Evolutionary conservation across 2,329 filamentous ascomycete genomes (phyloP), one percentile per base, ranked within the genome.

Genomic region (Myriosclerotinia curreyana): DNA sequence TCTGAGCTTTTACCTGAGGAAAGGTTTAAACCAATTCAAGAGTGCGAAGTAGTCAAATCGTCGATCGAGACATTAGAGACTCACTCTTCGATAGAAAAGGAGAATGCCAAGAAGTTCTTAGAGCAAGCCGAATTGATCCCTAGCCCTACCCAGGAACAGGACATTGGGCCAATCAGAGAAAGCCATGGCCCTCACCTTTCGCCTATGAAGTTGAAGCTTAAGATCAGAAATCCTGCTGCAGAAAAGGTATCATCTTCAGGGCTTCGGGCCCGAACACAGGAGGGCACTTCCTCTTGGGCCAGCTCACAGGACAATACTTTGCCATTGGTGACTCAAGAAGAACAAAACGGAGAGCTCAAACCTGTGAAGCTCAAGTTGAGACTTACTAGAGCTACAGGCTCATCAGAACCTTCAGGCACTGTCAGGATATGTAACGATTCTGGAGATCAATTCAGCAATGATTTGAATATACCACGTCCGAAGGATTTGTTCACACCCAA

Each of bases 401-500:
- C 73, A 12, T 71, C 73, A 12, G 46, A 31, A 40, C 68, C 68
- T 20, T 64, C 66, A 17, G 73, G 71, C 12, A 75, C 74, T 17
- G 68, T 75, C 20, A 70, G 69, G 42, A 63, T 75, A 20, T 72
- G 69, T 50, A 66, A 68, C 59, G 67, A 70, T 14, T 68, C 66
- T 44, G 61, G 50, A 44, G 69, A 68, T 25, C 65, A 64, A 55
- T 66, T 66, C 11, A 62, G 66, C 15, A 51, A 68, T 14, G 71
- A 69, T 48, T 64, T 74, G 20, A 66, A 74, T 38, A 61, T 76
- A 49, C 65, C 64, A 31, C 67, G 66, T 38, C 69, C 70, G 12
- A 72, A 69, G 64, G 73, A 75, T 64, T 59, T 75, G 20, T 75
- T 75, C 63, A 74, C 73, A 15, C 65, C 74, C 11, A 55, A 65